These are phyloP conservation scores for Cercophora scortea DNA, from an alignment of 495 filamentous ascomycete genomes.

Conservation along the genomic window DNA sequence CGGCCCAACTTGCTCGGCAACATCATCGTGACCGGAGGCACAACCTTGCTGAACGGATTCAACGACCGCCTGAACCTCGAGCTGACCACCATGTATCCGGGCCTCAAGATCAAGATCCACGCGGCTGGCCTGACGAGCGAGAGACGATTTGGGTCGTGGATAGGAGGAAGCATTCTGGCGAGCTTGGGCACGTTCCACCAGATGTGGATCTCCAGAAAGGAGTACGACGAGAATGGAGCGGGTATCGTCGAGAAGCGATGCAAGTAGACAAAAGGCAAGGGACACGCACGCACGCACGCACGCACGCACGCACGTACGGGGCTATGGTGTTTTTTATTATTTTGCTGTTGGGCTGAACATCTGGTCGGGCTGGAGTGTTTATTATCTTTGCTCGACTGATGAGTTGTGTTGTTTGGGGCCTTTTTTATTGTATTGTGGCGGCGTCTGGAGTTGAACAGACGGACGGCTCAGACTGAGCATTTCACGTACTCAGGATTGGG, in stretches of 20 bases:
- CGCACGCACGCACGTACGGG: too few relatives aligned
- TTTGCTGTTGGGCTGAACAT: too few relatives aligned
- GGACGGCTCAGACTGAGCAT: slow-evolving; percentile 1
- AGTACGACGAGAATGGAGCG: slow-evolving; percentile 70
- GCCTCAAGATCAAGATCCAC: slow-evolving; percentile 72
- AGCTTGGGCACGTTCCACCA: slow-evolving; percentile 99
- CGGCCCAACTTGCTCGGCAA: slow-evolving; percentile 75
- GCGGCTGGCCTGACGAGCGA: slow-evolving; percentile 80
- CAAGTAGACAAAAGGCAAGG: slow-evolving; percentile 38
- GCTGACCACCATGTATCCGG: slow-evolving; percentile 68
- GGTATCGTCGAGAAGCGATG: slow-evolving; percentile 72
- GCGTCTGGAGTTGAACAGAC: slow-evolving; percentile 17
- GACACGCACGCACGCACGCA: too few relatives aligned
- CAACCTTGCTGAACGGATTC: slow-evolving; percentile 78
- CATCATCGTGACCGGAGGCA: slow-evolving; percentile 87
- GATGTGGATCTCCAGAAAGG: slow-evolving; percentile 90
- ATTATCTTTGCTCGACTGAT: too few relatives aligned
- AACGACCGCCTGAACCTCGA: slow-evolving; percentile 82
- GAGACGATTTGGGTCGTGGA: slow-evolving; percentile 85
- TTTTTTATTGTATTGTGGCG: neutral
- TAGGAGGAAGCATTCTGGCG: slow-evolving; percentile 91
- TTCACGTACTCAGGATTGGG: too few relatives aligned
- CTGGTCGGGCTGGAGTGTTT: too few relatives aligned
- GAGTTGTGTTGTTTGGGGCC: neutral
- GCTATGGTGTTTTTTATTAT: too few relatives aligned